phyloP scores from a whole-genome alignment of 768 basidiomycete species.

The Trametes maxima region DNA sequence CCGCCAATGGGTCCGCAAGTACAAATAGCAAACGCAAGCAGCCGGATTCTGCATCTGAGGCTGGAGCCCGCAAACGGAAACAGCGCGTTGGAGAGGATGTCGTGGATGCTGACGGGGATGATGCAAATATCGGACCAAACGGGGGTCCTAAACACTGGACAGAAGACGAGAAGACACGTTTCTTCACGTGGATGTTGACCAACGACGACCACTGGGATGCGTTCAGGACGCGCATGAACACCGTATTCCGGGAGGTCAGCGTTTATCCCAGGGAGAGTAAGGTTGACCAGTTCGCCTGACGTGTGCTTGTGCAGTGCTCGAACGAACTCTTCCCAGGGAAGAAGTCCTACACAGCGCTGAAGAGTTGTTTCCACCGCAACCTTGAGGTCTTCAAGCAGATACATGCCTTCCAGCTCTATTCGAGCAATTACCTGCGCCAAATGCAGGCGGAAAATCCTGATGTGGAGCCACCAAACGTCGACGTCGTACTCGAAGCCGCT shows the following conservation, averaged over 20 bases:
- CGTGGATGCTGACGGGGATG: slow-evolving; percentile 16
- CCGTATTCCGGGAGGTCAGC: slow-evolving; percentile 73
- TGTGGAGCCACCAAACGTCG: slow-evolving; percentile 59
- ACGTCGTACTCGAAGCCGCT: slow-evolving; percentile 67
- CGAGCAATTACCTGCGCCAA: slow-evolving; percentile 37
- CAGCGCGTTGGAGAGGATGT: slow-evolving; percentile 4
- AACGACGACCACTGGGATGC: slow-evolving; percentile 81
- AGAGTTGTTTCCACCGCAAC: slow-evolving; percentile 85
- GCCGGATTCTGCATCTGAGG: slow-evolving; percentile 13
- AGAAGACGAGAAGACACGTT: slow-evolving; percentile 76
- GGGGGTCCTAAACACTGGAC: slow-evolving; percentile 84
- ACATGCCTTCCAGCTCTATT: slow-evolving; percentile 65
- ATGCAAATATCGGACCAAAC: slow-evolving; percentile 25
- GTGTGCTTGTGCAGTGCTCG: slow-evolving; percentile 54
- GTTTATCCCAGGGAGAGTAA: slow-evolving; percentile 11
- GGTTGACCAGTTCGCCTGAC: slow-evolving; percentile 1
- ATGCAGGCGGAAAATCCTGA: slow-evolving; percentile 30
- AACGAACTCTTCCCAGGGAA: slow-evolving; percentile 69
- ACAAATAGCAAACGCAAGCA: slow-evolving; percentile 23
- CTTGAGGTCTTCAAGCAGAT: slow-evolving; percentile 86
- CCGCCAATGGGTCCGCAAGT: not conserved
- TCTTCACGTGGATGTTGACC: slow-evolving; percentile 80
- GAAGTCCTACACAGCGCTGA: slow-evolving; percentile 83
- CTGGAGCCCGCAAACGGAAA: slow-evolving; percentile 15
- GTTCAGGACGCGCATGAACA: slow-evolving; percentile 79